Evolutionary conservation across 2,329 filamentous ascomycete species (phyloP), one percentile per base, ranked within the genome.

Genomic region (Aspergillus sp.): DNA sequence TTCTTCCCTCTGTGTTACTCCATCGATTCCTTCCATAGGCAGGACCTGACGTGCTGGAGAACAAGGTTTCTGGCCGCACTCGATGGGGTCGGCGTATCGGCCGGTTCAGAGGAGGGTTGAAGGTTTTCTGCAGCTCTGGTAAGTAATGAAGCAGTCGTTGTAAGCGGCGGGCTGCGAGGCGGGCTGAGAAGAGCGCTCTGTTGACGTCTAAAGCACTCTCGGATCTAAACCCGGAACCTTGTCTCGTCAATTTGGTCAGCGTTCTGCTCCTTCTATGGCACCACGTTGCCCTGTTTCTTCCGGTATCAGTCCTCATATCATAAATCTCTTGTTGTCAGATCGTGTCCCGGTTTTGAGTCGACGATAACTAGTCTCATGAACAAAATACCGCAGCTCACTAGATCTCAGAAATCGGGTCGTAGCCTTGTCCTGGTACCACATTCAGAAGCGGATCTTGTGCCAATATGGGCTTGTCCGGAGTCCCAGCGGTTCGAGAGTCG

Each of bases 1-100:
- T 48, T 50, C 47, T 28, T 59, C 23, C 13, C 22, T 50, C 45
- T 58, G 59, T 61, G 59, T 51, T 13, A 61, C 59, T 58, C 45
- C 15, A 31, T 38, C 28, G 9, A 28, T 23, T 22, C 5, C 41
- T 34, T 22, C 22, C 30, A 57, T 28, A 30, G 54, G 54, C 49
- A 53, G 30, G 17, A 2, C 30, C 23, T 51, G 49, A 25, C 45
- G 17, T 23, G 15, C 31, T 41, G 28, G 31, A 28, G 45, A 61
- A 58, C 54, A 54, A 54, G 31, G 51, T 57, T 54, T 28, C 25
- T 61, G 54, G 30, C 15, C 23, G 25, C 25, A n/a, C 43, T 43
- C 31, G 45, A 49, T 17, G 34, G 45, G 25, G 28, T 47, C 50
- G 31, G 19, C 52, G 48, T 54, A 31, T 31, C 54, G 45, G 30